These are phyloP conservation scores for Sarcodon sp. DNA, from an alignment of 768 basidiomycete species.

Conservation along the genomic window DNA sequence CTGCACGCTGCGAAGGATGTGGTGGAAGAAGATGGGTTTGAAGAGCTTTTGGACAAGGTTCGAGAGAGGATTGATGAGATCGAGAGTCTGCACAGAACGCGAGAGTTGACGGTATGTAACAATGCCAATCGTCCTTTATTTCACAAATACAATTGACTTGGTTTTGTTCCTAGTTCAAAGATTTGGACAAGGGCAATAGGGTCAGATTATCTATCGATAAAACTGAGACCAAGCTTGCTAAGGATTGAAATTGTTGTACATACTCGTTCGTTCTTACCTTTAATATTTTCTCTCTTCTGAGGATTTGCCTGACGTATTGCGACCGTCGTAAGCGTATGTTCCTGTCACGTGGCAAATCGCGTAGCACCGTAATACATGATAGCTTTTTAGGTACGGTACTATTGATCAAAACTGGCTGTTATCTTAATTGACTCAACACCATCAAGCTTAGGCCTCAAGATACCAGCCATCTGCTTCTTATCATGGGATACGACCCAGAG, in stretches of 20 bases:
- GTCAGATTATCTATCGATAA: conserved; percentile 47
- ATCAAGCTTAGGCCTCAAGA: too few species aligned
- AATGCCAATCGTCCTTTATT: not conserved
- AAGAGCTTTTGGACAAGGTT: conserved; percentile 63
- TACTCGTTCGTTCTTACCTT: too few species aligned
- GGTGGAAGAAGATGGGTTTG: conserved; percentile 63
- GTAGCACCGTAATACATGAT: too few species aligned
- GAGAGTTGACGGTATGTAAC: conserved; percentile 55
- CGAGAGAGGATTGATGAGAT: conserved; percentile 76
- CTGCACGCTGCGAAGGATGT: conserved; percentile 63
- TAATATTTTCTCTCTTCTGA: too few species aligned
- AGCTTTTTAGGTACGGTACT: too few species aligned
- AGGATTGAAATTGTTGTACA: conserved; percentile 5
- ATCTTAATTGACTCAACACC: too few species aligned
- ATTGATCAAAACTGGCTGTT: too few species aligned
- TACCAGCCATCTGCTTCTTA: not conserved
- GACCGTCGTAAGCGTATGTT: too few species aligned
- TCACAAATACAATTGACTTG: not conserved
- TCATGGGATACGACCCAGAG: not conserved
- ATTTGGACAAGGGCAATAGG: conserved; percentile 21
- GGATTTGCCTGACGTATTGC: too few species aligned
- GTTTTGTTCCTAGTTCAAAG: conserved; percentile 23
- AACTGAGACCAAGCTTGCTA: conserved; percentile 26
- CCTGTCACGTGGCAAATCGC: too few species aligned
- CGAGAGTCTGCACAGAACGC: conserved; percentile 70